Conservation (phyloP, 768 basidiomycete species). For the Mycena floridula region DNA sequence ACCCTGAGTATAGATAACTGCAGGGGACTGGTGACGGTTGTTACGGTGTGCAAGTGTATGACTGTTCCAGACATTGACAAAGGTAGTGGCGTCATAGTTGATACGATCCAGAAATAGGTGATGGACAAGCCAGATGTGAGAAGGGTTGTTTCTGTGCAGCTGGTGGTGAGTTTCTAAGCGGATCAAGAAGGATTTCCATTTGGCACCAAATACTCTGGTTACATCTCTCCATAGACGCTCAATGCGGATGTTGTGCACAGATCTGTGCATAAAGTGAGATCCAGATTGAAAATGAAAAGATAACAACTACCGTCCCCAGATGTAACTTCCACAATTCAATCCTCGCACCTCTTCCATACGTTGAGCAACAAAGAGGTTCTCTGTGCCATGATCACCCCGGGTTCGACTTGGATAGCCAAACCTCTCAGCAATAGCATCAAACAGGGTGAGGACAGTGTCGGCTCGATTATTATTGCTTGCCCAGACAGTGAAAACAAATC, state of each 20-base stretch:
- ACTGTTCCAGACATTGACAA: neutral
- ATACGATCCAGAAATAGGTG: slow-evolving; percentile 17
- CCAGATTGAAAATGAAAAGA: neutral
- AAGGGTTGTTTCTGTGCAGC: slow-evolving; percentile 11
- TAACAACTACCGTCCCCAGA: slow-evolving; percentile 17
- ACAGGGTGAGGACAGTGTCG: slow-evolving; percentile 18
- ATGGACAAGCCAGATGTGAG: slow-evolving; percentile 22
- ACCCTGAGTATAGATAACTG: neutral
- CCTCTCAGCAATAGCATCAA: slow-evolving; percentile 4
- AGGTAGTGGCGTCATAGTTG: slow-evolving; percentile 8
- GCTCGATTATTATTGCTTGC: slow-evolving; percentile 24
- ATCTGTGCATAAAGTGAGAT: slow-evolving; percentile 8
- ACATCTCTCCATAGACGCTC: slow-evolving; percentile 4
- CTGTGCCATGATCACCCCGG: slow-evolving; percentile 20
- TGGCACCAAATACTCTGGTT: slow-evolving; percentile 1
- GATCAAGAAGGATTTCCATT: slow-evolving; percentile 15
- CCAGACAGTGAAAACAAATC: no score
- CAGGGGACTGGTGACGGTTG: neutral
- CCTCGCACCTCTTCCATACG: slow-evolving; percentile 13
- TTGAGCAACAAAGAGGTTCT: slow-evolving; percentile 17
- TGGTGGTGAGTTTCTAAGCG: slow-evolving; percentile 16
- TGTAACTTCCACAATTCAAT: slow-evolving; percentile 13
- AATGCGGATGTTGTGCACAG: slow-evolving; percentile 17
- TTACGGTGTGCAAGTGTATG: neutral
- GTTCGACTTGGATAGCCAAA: slow-evolving; percentile 17